Evolutionary conservation across 129 eudicot species (phyloP).

Genomic region (Mikania micrantha): DNA sequence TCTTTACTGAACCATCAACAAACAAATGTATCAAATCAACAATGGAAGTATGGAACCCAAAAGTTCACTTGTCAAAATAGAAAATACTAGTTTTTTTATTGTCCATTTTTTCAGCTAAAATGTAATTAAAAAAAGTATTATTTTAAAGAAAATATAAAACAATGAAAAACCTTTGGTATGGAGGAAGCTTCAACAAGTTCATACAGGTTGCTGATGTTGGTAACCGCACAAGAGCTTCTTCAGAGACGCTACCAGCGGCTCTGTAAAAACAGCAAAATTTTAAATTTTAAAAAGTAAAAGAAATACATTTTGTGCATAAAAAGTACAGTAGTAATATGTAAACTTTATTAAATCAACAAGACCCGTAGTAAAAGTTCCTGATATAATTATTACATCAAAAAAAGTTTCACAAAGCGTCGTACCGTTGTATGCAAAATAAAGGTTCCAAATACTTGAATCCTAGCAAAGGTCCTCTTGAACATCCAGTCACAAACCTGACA

Average conservation of each 20-base stretch:
- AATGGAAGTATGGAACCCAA: no score
- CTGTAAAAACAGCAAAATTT: constrained; percentile 24
- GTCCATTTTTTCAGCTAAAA: no score
- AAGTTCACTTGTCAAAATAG: no score
- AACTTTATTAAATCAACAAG: no score
- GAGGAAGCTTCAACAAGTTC: constrained; percentile 96
- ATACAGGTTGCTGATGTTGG: constrained; percentile 99
- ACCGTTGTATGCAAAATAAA: constrained; percentile 87
- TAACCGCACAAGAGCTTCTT: constrained; percentile 79
- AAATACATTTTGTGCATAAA: no score
- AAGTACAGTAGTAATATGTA: no score
- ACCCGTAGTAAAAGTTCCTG: no score
- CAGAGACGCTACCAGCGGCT: constrained; percentile 89
- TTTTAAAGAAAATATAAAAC: not conserved
- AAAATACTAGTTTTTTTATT: no score
- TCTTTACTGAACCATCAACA: constrained; percentile 54
- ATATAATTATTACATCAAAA: not conserved
- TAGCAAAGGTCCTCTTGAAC: constrained; percentile 96
- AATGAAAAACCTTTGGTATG: constrained; percentile 67
- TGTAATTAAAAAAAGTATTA: no score
- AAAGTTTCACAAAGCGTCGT: not conserved
- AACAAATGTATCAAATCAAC: no score
- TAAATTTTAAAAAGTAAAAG: no score
- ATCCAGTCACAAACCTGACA: constrained; percentile 86
- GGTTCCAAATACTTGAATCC: constrained; percentile 95